Conservation (phyloP, 805 yeast species). For the Cyberlindnera mycetangii region DNA sequence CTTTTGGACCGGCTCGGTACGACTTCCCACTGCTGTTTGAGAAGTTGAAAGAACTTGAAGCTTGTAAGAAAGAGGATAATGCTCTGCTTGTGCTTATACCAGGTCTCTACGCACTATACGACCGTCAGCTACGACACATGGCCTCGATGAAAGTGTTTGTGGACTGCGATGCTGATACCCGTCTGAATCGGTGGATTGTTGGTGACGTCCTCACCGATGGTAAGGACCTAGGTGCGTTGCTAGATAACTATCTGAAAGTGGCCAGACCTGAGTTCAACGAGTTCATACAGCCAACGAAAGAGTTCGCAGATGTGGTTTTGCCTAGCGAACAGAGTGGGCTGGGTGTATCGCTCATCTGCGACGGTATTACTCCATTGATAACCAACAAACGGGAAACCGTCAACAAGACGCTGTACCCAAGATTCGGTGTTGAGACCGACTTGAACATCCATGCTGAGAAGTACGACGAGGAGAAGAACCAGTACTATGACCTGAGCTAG, state of each 20-base stretch:
- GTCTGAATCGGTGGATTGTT: constrained; percentile 75
- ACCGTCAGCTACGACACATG: constrained; percentile 48
- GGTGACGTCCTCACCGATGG: constrained; percentile 27
- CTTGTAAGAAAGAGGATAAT: neutral
- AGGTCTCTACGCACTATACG: constrained; percentile 80
- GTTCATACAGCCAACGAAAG: constrained; percentile 65
- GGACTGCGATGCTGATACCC: constrained; percentile 80
- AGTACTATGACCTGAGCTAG: constrained; percentile 38
- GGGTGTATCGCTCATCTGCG: constrained; percentile 59
- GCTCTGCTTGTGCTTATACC: constrained; percentile 50
- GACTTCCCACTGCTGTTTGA: constrained; percentile 32
- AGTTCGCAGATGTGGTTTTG: constrained; percentile 68
- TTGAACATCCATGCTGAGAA: constrained; percentile 34
- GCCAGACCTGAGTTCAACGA: constrained; percentile 67
- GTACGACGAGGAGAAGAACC: constrained; percentile 39
- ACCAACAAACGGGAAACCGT: neutral
- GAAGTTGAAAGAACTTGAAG: constrained; percentile 11
- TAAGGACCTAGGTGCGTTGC: constrained; percentile 27
- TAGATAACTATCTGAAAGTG: constrained; percentile 46
- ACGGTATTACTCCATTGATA: constrained; percentile 45
- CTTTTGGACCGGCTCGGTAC: constrained; percentile 12
- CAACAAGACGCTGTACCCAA: constrained; percentile 10
- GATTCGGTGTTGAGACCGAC: constrained; percentile 19
- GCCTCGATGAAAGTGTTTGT: constrained; percentile 71
- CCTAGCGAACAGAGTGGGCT: constrained; percentile 65